Conservation (phyloP, 352 stramenopile species). For the Pythium coloratum region DNA sequence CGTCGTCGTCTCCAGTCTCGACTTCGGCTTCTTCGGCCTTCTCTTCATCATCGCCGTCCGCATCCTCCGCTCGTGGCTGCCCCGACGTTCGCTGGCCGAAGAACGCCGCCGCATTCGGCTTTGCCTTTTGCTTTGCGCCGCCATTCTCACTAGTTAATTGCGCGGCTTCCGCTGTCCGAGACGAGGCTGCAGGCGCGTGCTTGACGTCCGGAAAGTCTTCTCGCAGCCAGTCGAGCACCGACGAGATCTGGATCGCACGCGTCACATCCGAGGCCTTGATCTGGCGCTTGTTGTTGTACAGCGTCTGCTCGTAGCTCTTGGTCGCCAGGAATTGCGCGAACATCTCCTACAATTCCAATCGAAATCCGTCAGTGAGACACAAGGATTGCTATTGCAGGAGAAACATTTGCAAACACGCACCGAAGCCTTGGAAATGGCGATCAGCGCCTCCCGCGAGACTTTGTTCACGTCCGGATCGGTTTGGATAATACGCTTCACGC, state of each 20-base stretch:
- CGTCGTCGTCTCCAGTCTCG: conserved; percentile 8
- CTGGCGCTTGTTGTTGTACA: conserved; percentile 83
- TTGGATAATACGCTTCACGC: conserved; percentile 94
- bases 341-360: conserved; percentile 61
- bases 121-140: conserved; percentile 12
- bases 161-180: not conserved
- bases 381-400: not conserved
- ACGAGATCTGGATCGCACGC: conserved; percentile 73
- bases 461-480: conserved; percentile 91
- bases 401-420: conserved; percentile 34
- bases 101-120: conserved; percentile 38
- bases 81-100: conserved; percentile 35
- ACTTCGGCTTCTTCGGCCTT: not conserved
- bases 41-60: not conserved
- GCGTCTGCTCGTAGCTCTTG: conserved; percentile 86
- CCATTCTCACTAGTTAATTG: not conserved
- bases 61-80: not conserved
- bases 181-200: conserved; percentile 7
- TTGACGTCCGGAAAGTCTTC: conserved; percentile 82
- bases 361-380: not conserved
- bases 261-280: conserved; percentile 78
- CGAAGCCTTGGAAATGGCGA: conserved; percentile 92
- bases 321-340: conserved; percentile 88
- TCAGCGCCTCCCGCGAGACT: conserved; percentile 90
- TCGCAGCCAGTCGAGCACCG: conserved; percentile 81